Evolutionary conservation across 768 basidiomycete genomes (phyloP), one percentile per base, ranked within the genome.

Genomic region (Macrocybe gigantea): DNA sequence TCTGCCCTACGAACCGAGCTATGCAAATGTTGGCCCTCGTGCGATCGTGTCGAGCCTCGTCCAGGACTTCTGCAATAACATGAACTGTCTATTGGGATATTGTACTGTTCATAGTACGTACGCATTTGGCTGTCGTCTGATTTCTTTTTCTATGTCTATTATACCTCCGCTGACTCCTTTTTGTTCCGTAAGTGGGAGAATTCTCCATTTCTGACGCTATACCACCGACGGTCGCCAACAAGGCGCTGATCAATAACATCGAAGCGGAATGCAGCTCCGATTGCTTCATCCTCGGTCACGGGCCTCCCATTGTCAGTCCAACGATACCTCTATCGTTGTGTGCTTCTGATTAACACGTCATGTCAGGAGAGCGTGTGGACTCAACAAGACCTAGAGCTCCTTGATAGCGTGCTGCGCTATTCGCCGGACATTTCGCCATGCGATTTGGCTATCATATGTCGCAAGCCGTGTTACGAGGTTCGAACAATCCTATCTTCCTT

Each of bases 381-480:
- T 6, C 50, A 55, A 13, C 41, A 56, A 0, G 77, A 80, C 5
- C 46, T 67, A 3, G 67, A 74, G 33, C 52, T 63, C 0, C 56
- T 85, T 2, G 59, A 53, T 14, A 61, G 60, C 2, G 56, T 79
- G 5, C 61, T 78, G 7, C 62, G 71, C 11, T 58, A 76, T 15
- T 63, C 68, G 0, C 75, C 75, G 6, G 72, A 80, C 40, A 57
- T 65, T 3, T 59, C 65, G 0, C 69, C 82, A 0, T 86, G 85
- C 51, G 72, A 80, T 40, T 61, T 85, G 9, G 76, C 80, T 12
- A 57, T 66, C 1, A 62, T 85, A 11, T 77, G 77, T 58, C 67
- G 68, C 7, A 81, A 77, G 51, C 76, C 82, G 5, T 88, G 85
- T 59, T 60, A 62, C 30, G 80, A 87, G 68, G 85, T 83, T 47